A percentile compares a stretch with the other conserved stretches of the same genome.
These are phyloP conservation scores for Tilletia caries DNA, from an alignment of 1,284 basidiomycete species.

Conservation along the genomic window DNA sequence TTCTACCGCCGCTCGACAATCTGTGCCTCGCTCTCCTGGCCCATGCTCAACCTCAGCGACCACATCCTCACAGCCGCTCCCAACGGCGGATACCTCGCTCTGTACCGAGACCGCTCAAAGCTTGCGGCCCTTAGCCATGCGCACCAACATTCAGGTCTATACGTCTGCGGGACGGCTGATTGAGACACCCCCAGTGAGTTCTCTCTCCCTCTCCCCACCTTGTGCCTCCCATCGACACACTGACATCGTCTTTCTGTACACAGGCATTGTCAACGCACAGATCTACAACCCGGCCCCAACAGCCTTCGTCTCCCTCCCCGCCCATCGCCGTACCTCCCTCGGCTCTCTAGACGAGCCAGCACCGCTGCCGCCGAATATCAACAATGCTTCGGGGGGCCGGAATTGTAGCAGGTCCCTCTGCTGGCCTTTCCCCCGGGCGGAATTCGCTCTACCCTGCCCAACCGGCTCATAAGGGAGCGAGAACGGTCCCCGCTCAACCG, in stretches of 20 bases:
- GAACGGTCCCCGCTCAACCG: background rate
- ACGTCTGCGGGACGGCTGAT: conserved; percentile 57
- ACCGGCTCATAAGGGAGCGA: background rate
- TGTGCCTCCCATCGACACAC: conserved; percentile 50
- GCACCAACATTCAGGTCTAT: conserved; percentile 58
- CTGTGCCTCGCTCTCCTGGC: conserved; percentile 73
- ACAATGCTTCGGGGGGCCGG: conserved; percentile 67
- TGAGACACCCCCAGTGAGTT: conserved; percentile 53
- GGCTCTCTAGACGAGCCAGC: background rate
- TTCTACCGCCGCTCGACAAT: conserved; percentile 68
- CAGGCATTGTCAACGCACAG: conserved; percentile 74
- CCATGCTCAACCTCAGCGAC: conserved; percentile 73
- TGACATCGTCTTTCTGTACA: conserved; percentile 55
- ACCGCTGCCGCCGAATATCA: background rate
- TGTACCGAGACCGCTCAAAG: conserved; percentile 80
- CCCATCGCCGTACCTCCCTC: conserved; percentile 5
- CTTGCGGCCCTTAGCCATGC: conserved; percentile 71
- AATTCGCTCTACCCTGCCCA: background rate
- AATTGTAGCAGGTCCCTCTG: conserved; percentile 77
- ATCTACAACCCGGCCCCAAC: conserved; percentile 55
- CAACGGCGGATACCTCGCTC: conserved; percentile 82
- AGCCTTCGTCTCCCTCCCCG: background rate
- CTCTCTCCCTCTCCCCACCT: conserved; percentile 21
- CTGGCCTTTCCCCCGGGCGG: conserved; percentile 59
- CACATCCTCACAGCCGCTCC: conserved; percentile 76